Conservation (phyloP, 257 asterid genomes). For the Fraxinus excelsior region DNA sequence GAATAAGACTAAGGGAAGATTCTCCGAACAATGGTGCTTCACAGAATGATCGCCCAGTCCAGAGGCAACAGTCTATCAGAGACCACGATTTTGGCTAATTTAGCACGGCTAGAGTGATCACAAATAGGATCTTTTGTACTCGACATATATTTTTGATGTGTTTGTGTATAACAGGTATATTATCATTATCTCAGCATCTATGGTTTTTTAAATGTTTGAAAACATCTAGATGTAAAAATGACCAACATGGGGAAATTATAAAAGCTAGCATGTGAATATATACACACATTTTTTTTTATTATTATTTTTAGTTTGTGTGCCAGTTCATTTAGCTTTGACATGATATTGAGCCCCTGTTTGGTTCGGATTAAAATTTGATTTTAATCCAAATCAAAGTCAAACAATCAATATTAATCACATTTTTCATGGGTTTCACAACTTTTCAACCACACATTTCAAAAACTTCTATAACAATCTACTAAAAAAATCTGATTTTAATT, state of each 20-base stretch:
- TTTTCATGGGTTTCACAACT: too few relatives aligned
- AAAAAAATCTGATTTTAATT: too few relatives aligned
- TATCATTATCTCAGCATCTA: neutral
- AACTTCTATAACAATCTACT: too few relatives aligned
- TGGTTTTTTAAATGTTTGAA: neutral
- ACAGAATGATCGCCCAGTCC: slow-evolving; percentile 22
- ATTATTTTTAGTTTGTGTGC: neutral
- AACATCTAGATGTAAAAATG: neutral
- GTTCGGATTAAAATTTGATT: too few relatives aligned
- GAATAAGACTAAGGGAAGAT: slow-evolving; percentile 46
- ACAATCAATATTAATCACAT: too few relatives aligned
- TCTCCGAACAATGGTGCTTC: slow-evolving; percentile 30
- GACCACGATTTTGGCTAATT: neutral
- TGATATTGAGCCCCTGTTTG: too few relatives aligned
- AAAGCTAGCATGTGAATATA: neutral
- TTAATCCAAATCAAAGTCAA: too few relatives aligned
- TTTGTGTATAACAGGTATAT: slow-evolving; percentile 12
- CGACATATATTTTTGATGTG: neutral
- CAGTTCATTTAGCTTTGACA: neutral
- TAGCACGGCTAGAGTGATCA: neutral
- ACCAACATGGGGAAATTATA: neutral
- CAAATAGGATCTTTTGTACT: neutral
- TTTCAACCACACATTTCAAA: too few relatives aligned
- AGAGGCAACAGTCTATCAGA: slow-evolving; percentile 18
- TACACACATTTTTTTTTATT: neutral